These are phyloP conservation scores for Phytophthora tentaculata DNA, from an alignment of 352 stramenopile genomes.

Conservation along the genomic window DNA sequence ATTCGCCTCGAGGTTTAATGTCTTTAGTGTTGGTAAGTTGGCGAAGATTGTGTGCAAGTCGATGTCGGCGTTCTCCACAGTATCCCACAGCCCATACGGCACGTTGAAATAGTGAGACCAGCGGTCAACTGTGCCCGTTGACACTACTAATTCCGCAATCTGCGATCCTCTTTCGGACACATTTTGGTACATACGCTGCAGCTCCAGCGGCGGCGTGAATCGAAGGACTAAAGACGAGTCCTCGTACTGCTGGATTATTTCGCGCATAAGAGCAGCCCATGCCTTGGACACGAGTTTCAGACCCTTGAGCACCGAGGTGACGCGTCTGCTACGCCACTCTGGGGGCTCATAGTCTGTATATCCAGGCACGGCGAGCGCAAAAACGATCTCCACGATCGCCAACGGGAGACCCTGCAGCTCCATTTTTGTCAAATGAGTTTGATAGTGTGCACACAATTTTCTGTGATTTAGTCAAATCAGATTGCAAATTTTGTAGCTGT, in stretches of 20 bases:
- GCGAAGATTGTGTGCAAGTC: conserved; percentile 24
- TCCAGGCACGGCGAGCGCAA: conserved; percentile 36
- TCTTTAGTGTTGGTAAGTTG: conserved; percentile 17
- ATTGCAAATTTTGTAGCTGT: conserved; percentile 8
- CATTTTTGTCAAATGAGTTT: conserved; percentile 8
- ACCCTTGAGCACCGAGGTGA: conserved; percentile 11
- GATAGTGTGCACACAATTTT: background rate
- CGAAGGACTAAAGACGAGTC: conserved; percentile 25
- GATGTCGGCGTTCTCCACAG: conserved; percentile 23
- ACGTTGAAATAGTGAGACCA: conserved; percentile 6
- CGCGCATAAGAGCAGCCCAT: conserved; percentile 32
- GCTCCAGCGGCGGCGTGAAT: conserved; percentile 19
- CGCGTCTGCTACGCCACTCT: background rate
- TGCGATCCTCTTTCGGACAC: conserved; percentile 12
- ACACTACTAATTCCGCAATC: conserved; percentile 34
- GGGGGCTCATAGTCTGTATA: conserved; percentile 12
- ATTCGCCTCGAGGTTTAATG: conserved; percentile 26
- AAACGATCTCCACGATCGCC: conserved; percentile 33
- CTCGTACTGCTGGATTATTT: conserved; percentile 21
- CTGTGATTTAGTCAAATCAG: background rate
- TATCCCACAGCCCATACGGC: background rate
- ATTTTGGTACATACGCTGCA: conserved; percentile 12
- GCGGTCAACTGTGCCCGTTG: conserved; percentile 27
- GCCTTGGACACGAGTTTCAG: conserved; percentile 33
- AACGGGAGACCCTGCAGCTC: conserved; percentile 22